Conservation (phyloP, 1,284 basidiomycete species). For the Leccinum fallax region DNA sequence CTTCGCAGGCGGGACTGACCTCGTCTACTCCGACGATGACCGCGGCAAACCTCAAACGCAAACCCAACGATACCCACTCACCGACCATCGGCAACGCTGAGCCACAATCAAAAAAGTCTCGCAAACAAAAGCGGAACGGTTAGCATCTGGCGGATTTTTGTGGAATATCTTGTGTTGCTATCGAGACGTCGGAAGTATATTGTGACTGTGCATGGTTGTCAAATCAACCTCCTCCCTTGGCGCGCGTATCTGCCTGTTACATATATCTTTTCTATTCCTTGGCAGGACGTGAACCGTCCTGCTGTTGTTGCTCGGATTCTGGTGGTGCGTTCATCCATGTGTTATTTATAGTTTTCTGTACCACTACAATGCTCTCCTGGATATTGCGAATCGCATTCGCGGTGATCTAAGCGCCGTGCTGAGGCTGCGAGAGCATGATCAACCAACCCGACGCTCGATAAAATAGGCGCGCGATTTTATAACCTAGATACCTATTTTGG, state of each 20-base stretch:
- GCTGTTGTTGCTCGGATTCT: constrained; percentile 37
- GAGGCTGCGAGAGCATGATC: background rate
- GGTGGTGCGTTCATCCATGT: constrained; percentile 28
- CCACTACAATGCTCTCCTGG: constrained; percentile 31
- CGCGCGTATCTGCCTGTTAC: constrained; percentile 30
- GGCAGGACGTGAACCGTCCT: constrained; percentile 29
- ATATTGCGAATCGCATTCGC: constrained; percentile 20
- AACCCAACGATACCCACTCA: constrained; percentile 54
- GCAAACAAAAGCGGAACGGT: constrained; percentile 43
- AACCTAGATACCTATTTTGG: constrained; percentile 6
- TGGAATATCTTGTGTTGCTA: constrained; percentile 33
- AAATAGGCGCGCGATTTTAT: constrained; percentile 16
- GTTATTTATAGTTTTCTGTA: constrained; percentile 43
- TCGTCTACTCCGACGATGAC: constrained; percentile 53
- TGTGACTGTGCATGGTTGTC: constrained; percentile 33
- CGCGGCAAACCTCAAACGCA: constrained; percentile 65
- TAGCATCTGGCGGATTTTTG: constrained; percentile 36
- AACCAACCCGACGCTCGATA: constrained; percentile 1
- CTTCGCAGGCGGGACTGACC: constrained; percentile 45
- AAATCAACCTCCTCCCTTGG: constrained; percentile 16
- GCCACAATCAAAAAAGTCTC: constrained; percentile 50
- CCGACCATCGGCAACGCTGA: constrained; percentile 51
- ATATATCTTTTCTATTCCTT: constrained; percentile 36
- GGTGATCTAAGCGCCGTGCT: constrained; percentile 3
- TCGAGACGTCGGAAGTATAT: constrained; percentile 32